phyloP scores from a whole-genome alignment of 345 rosid species.

The Eucalyptus guilfoylei region DNA sequence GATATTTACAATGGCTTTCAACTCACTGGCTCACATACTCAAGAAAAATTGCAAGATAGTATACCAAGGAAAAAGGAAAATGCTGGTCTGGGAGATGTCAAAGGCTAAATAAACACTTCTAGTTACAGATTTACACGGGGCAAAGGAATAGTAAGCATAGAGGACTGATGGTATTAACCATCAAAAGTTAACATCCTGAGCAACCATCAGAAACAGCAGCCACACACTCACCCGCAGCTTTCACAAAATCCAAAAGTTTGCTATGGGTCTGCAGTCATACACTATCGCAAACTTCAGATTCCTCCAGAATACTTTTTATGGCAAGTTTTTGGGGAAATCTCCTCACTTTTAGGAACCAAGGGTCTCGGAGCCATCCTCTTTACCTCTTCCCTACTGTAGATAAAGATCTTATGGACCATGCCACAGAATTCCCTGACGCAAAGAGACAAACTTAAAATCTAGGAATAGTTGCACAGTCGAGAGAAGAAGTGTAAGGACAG shows the following conservation, averaged over 20 bases:
- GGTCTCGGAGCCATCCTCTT: slow-evolving; percentile 25
- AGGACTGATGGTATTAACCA: not conserved
- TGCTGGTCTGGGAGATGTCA: not conserved
- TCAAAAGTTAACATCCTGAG: not conserved
- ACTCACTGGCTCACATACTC: not conserved
- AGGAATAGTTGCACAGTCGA: not conserved
- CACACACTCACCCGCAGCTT: not conserved
- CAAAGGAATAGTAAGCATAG: not conserved
- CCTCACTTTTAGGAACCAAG: slow-evolving; percentile 8
- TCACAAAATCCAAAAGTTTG: not conserved
- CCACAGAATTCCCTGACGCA: slow-evolving; percentile 38
- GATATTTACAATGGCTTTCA: not conserved
- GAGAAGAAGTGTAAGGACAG: not conserved
- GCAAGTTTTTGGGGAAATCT: not conserved
- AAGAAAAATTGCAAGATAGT: not conserved
- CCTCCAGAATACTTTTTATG: not conserved
- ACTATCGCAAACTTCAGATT: not conserved
- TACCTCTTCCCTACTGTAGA: slow-evolving; percentile 38
- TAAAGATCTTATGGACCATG: slow-evolving; percentile 38
- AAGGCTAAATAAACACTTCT: not conserved
- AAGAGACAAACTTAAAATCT: not conserved
- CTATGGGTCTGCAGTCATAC: not conserved
- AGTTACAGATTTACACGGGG: not conserved
- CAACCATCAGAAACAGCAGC: not conserved
- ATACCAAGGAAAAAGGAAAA: not conserved